A percentile compares a stretch with the other conserved stretches of the same genome.
These are phyloP conservation scores for Oxytropis ochrocephala DNA, from an alignment of 306 rosid species.

Conservation along the genomic window DNA sequence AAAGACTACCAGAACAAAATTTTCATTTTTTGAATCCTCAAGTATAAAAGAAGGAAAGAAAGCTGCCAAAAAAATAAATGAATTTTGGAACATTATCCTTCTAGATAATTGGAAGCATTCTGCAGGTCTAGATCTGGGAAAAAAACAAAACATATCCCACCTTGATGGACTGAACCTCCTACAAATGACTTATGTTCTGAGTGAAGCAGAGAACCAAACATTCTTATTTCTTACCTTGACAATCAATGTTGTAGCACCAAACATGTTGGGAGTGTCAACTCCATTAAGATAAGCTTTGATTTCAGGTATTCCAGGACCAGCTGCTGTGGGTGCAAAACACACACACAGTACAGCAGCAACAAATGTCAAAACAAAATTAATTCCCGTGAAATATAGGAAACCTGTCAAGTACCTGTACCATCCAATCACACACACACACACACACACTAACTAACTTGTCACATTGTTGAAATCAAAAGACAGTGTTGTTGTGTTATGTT, in stretches of 20 bases:
- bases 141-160: not conserved
- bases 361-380: slow-evolving; percentile 22
- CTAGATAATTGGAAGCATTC: not conserved
- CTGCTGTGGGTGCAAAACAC: slow-evolving; percentile 37
- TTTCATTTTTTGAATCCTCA: not conserved
- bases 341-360: slow-evolving; percentile 28
- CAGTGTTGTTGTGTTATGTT: not conserved
- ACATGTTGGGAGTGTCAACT: slow-evolving; percentile 29
- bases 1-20: not conserved
- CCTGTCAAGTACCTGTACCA: slow-evolving; percentile 26
- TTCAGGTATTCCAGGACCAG: slow-evolving; percentile 34
- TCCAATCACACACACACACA: not conserved
- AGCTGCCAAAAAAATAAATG: not conserved
- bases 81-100: not conserved
- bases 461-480: not conserved
- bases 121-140: not conserved
- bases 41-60: not conserved
- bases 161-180: not conserved
- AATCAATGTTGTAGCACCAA: slow-evolving; percentile 23
- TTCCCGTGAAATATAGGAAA: slow-evolving; percentile 19
- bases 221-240: slow-evolving; percentile 22
- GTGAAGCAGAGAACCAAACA: not conserved
- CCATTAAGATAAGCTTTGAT: slow-evolving; percentile 37
- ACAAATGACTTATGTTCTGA: not conserved
- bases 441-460: not conserved